Conservation (phyloP, 306 rosid genomes). For the Heteromeles arbutifolia region DNA sequence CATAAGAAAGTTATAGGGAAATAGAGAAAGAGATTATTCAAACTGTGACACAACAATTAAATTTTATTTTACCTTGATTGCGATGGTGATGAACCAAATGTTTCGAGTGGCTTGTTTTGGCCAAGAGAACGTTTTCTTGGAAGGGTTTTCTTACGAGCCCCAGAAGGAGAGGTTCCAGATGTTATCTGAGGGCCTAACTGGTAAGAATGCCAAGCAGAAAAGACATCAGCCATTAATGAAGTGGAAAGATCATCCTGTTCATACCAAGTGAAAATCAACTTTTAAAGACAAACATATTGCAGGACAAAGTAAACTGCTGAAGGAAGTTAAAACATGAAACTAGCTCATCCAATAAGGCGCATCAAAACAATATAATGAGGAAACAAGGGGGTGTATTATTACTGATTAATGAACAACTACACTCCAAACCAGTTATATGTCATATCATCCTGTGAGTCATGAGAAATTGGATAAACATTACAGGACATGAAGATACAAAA, state of each 20-base stretch:
- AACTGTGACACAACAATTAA: background rate
- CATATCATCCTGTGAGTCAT: background rate
- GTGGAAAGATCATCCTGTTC: background rate
- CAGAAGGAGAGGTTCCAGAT: slow-evolving; percentile 33
- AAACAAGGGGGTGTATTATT: background rate
- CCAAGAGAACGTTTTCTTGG: slow-evolving; percentile 51
- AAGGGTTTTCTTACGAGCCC: slow-evolving; percentile 32
- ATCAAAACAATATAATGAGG: background rate
- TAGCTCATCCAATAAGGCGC: background rate
- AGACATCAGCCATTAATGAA: background rate
- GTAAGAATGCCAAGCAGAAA: background rate
- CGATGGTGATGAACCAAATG: slow-evolving; percentile 68
- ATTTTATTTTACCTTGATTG: slow-evolving; percentile 47
- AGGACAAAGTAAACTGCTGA: background rate
- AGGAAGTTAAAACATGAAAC: background rate
- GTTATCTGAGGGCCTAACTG: slow-evolving; percentile 44
- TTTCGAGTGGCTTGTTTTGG: slow-evolving; percentile 76
- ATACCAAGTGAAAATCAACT: background rate
- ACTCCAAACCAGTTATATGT: background rate
- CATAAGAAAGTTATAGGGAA: background rate
- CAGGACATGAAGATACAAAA: background rate
- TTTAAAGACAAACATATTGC: background rate
- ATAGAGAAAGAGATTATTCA: slow-evolving; percentile 2
- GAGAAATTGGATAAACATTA: background rate
- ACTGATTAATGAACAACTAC: background rate